Conservation (phyloP, 2,329 filamentous ascomycete species). For the Colletotrichum ledebouriae region DNA sequence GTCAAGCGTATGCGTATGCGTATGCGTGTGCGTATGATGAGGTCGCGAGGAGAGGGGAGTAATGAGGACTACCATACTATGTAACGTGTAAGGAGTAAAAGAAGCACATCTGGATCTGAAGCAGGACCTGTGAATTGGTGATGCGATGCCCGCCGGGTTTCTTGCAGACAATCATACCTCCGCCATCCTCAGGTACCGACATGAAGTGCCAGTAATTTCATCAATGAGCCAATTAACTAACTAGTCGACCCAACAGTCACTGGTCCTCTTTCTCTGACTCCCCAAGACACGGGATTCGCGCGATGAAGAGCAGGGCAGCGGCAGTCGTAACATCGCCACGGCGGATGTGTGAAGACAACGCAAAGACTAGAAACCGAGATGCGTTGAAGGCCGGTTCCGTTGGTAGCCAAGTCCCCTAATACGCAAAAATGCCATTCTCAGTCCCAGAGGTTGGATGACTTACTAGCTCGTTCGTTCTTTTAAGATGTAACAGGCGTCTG, state of each 20-base stretch:
- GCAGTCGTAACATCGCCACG: constrained; percentile 8
- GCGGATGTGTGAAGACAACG: constrained; percentile 14
- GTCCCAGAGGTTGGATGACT: constrained; percentile 11
- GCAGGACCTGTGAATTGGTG: not conserved
- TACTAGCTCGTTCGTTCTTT: not conserved
- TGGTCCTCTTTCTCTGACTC: not conserved
- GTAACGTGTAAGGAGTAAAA: too few species aligned
- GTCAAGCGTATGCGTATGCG: constrained; percentile 3
- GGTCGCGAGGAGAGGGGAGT: not conserved
- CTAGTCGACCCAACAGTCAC: too few species aligned
- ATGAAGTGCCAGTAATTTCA: not conserved
- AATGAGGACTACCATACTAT: not conserved
- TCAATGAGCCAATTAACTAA: not conserved
- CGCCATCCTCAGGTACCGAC: constrained; percentile 1
- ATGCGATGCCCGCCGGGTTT: constrained; percentile 4
- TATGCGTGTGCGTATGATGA: not conserved
- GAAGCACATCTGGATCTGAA: too few species aligned
- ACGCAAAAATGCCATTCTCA: not conserved
- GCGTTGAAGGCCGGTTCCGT: not conserved
- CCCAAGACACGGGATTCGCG: constrained; percentile 18
- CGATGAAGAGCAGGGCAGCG: constrained; percentile 11
- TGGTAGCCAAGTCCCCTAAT: constrained; percentile 6
- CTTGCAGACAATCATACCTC: constrained; percentile 15
- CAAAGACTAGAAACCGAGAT: constrained; percentile 3
- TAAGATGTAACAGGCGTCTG: constrained; percentile 1